Conservation (phyloP, 306 rosid genomes). For the Trifolium dubium region DNA sequence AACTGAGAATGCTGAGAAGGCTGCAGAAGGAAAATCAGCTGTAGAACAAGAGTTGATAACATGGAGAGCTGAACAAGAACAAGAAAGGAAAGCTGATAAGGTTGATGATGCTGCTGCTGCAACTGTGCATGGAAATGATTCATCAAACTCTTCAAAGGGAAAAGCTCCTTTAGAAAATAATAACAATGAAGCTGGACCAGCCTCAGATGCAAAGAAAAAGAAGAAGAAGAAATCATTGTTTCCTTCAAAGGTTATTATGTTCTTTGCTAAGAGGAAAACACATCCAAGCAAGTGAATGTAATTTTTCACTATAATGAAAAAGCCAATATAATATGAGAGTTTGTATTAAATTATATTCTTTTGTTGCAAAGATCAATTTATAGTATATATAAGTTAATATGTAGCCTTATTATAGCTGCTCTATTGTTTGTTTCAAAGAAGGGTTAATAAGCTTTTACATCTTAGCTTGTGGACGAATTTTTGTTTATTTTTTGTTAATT, state of each 20-base stretch:
- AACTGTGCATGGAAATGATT: conserved; percentile 26
- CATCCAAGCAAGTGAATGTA: conserved; percentile 53
- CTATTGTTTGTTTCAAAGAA: neutral
- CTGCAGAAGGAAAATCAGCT: conserved; percentile 74
- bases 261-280: conserved; percentile 74
- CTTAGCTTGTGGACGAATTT: too few relatives aligned
- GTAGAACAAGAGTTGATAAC: conserved; percentile 76
- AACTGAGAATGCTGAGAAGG: conserved; percentile 74
- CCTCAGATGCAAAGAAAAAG: conserved; percentile 62
- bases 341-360: conserved; percentile 28
- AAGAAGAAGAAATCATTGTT: conserved; percentile 80
- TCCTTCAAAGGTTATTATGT: conserved; percentile 72
- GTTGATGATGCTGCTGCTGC: conserved; percentile 31
- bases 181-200: conserved; percentile 46
- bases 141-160: conserved; percentile 50
- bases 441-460: too few relatives aligned
- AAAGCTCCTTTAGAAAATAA: conserved; percentile 29
- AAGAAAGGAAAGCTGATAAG: conserved; percentile 55
- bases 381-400: conserved; percentile 27
- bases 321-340: conserved; percentile 15
- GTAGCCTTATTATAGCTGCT: conserved; percentile 7
- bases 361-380: conserved; percentile 34
- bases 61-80: conserved; percentile 75
- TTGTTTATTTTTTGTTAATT: too few relatives aligned
- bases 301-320: conserved; percentile 21